phyloP scores from a whole-genome alignment of 208 protist genomes.

The Wallacemonas sp. region DNA sequence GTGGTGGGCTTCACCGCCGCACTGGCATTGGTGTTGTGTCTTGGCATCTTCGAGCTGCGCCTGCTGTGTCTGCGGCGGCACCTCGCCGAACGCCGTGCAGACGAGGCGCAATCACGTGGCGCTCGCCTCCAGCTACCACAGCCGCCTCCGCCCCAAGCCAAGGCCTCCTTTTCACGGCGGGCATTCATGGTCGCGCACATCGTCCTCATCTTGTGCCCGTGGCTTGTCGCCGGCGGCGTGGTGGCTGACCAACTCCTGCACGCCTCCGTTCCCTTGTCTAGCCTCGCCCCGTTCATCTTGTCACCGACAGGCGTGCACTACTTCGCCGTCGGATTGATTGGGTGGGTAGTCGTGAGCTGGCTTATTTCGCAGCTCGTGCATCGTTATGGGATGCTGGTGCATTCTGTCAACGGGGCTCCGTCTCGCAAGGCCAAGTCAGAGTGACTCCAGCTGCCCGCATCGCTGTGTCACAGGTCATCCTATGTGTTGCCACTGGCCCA shows the following conservation, averaged over 20 bases:
- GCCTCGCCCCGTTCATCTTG: neutral
- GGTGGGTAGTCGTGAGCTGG: conserved; percentile 8
- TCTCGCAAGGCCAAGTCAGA: neutral
- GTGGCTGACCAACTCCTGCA: neutral
- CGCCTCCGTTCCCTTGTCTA: neutral
- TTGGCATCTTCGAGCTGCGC: conserved; percentile 10
- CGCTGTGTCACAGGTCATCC: too few relatives aligned
- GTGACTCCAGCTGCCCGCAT: neutral
- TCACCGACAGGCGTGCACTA: neutral
- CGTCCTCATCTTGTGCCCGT: conserved; percentile 5
- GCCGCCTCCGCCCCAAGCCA: too few relatives aligned
- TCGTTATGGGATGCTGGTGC: neutral
- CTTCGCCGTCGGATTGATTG: neutral
- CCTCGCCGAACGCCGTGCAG: neutral
- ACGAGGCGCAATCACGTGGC: too few relatives aligned
- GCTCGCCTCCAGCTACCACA: too few relatives aligned
- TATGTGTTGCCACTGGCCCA: too few relatives aligned
- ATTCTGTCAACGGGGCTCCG: neutral
- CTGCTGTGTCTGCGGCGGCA: conserved; percentile 3
- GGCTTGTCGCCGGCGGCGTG: neutral
- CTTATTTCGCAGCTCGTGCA: conserved; percentile 12
- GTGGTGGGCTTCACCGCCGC: neutral
- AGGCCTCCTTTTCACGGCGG: neutral
- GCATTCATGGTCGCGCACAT: neutral
- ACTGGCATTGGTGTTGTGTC: neutral